Evolutionary conservation across 1,139 yeast species (phyloP).

Genomic region (Lodderomyces orthopsilosis): DNA sequence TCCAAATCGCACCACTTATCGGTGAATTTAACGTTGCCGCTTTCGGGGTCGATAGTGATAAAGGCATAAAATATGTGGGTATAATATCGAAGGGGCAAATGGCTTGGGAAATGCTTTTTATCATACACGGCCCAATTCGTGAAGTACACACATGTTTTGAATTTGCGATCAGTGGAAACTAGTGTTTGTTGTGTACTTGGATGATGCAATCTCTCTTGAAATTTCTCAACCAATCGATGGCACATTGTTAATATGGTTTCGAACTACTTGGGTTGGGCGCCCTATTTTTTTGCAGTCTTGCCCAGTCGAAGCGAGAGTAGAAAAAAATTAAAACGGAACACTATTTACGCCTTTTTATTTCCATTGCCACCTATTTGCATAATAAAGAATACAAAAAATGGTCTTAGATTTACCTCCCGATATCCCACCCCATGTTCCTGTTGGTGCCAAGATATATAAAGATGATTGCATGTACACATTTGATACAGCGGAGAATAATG

Average conservation of each 20-base stretch:
- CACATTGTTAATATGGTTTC: neutral
- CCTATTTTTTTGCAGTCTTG: neutral
- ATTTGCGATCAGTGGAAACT: neutral
- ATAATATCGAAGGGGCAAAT: constrained; percentile 54
- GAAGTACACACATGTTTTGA: constrained; percentile 34
- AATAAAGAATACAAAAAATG: constrained; percentile 5
- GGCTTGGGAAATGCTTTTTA: constrained; percentile 60
- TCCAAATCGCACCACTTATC: constrained; percentile 72
- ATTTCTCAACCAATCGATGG: constrained; percentile 10
- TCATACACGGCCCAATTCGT: constrained; percentile 74
- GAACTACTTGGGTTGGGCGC: neutral
- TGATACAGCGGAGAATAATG: constrained; percentile 63
- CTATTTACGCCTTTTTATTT: neutral
- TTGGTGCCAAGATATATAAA: constrained; percentile 51
- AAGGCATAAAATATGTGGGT: constrained; percentile 82
- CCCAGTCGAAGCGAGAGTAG: neutral
- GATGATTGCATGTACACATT: constrained; percentile 85
- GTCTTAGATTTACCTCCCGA: constrained; percentile 21
- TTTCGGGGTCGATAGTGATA: constrained; percentile 49
- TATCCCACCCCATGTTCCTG: constrained; percentile 19
- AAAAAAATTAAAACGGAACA: neutral
- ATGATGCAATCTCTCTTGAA: constrained; percentile 9
- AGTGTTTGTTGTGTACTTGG: constrained; percentile 1
- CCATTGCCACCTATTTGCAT: constrained; percentile 3
- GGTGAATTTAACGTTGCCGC: constrained; percentile 53